Evolutionary conservation across 768 basidiomycete species (phyloP).

Genomic region (Krasilnikovozyma curviuscula): DNA sequence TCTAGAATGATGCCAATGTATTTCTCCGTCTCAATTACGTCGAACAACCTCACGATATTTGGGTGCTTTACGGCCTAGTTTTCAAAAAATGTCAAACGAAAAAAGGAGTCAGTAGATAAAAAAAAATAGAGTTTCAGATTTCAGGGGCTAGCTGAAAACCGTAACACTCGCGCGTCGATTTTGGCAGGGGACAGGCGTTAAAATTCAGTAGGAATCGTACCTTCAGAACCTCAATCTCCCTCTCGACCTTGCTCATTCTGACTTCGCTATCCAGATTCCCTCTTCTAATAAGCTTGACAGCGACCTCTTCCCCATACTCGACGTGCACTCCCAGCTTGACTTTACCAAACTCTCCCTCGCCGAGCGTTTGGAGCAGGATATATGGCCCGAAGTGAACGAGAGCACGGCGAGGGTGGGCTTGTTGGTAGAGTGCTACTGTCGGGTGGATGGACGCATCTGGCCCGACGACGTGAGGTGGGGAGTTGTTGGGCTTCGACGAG

Average conservation of each 20-base stretch:
- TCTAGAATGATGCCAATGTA: slow-evolving; percentile 99
- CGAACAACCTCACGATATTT: slow-evolving; percentile 93
- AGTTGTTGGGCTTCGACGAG: slow-evolving; percentile 4
- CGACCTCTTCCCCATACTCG: slow-evolving; percentile 93
- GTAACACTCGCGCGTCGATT: too few species aligned
- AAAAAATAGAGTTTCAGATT: background rate
- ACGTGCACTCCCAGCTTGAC: slow-evolving; percentile 92
- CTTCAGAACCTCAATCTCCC: slow-evolving; percentile 91
- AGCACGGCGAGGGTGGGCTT: slow-evolving; percentile 24
- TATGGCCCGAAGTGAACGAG: slow-evolving; percentile 66
- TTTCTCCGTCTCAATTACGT: slow-evolving; percentile 98
- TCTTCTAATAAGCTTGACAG: slow-evolving; percentile 85
- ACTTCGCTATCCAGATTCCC: slow-evolving; percentile 67
- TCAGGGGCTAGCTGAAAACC: slow-evolving; percentile 11
- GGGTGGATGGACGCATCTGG: slow-evolving; percentile 26
- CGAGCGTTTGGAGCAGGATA: slow-evolving; percentile 80
- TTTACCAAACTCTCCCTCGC: slow-evolving; percentile 97
- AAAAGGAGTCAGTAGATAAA: background rate
- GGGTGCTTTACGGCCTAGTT: slow-evolving; percentile 85
- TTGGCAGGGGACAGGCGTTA: too few species aligned
- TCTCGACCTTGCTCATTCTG: slow-evolving; percentile 82
- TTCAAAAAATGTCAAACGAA: background rate
- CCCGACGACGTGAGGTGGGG: slow-evolving; percentile 15
- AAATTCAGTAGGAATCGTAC: too few species aligned
- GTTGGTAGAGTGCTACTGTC: slow-evolving; percentile 24